Conservation (phyloP, 2,329 filamentous ascomycete species). For the Paradendryphiella salina region DNA sequence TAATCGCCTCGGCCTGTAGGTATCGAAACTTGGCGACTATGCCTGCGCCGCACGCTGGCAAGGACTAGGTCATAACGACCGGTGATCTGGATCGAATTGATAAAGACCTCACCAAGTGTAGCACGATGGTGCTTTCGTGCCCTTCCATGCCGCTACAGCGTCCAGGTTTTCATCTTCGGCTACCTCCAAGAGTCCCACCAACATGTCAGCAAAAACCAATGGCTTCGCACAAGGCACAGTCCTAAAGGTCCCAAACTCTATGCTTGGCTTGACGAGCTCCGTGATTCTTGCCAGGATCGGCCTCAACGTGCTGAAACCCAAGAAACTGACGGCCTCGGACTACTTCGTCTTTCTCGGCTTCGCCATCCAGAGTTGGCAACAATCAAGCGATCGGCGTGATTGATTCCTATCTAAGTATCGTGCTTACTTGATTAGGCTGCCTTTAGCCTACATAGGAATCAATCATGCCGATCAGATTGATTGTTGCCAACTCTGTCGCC, state of each 20-base stretch:
- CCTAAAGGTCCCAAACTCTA: constrained; percentile 18
- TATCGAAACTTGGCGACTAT: background rate
- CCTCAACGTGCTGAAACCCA: constrained; percentile 10
- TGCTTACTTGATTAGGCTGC: no score
- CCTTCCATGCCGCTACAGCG: background rate
- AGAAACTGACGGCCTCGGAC: constrained; percentile 10
- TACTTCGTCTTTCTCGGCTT: constrained; percentile 28
- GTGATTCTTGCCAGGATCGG: constrained; percentile 15
- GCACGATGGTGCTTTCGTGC: background rate
- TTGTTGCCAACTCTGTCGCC: no score
- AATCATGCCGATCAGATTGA: no score
- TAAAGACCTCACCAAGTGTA: background rate
- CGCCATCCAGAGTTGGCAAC: no score
- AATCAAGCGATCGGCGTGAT: no score
- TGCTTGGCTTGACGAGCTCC: constrained; percentile 15
- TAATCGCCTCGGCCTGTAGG: background rate
- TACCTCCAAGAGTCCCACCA: background rate
- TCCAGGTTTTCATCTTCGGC: background rate
- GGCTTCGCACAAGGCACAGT: constrained; percentile 16
- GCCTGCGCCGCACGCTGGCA: constrained; percentile 1
- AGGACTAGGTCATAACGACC: background rate
- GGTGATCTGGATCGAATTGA: background rate
- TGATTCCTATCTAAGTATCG: no score
- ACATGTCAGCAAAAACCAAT: constrained; percentile 14
- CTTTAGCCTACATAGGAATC: no score